phyloP scores from a whole-genome alignment of 805 yeast species.

The Ogataea philodendri region DNA sequence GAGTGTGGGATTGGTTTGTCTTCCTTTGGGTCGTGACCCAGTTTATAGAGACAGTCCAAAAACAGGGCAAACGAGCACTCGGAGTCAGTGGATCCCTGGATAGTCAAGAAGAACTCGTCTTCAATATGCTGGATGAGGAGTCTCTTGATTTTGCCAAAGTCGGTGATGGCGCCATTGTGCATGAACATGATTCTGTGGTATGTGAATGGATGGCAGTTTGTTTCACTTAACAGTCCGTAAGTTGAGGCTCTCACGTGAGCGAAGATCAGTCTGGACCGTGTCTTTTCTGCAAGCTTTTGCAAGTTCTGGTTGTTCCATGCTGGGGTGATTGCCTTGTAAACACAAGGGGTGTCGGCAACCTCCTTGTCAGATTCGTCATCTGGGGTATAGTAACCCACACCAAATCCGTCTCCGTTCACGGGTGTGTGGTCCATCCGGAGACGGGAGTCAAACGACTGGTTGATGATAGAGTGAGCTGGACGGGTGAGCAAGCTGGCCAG shows the following conservation, averaged over 20 bases:
- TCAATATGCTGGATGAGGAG: constrained; percentile 65
- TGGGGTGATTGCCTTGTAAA: constrained; percentile 94
- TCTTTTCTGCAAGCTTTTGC: constrained; percentile 81
- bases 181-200: constrained; percentile 87
- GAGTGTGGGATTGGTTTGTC: constrained; percentile 41
- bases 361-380: constrained; percentile 35
- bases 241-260: constrained; percentile 97
- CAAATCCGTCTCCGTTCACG: constrained; percentile 97
- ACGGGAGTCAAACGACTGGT: constrained; percentile 90
- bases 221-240: constrained; percentile 89
- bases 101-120: constrained; percentile 73
- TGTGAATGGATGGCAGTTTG: constrained; percentile 95
- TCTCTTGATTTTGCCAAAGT: constrained; percentile 72
- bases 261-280: constrained; percentile 78
- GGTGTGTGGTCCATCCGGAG: constrained; percentile 87
- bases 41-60: constrained; percentile 67
- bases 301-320: constrained; percentile 96
- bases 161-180: constrained; percentile 93
- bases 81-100: constrained; percentile 95
- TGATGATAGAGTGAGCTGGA: constrained; percentile 96
- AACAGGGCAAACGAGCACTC: constrained; percentile 93
- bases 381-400: constrained; percentile 86
- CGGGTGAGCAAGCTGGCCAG: constrained; percentile 84
- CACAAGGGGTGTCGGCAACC: constrained; percentile 69
- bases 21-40: constrained; percentile 68